A percentile compares a stretch with the other conserved stretches of the same genome.
Evolutionary conservation across 2,329 filamentous ascomycete genomes (phyloP).

Genomic region (Didymellaceae sp.): DNA sequence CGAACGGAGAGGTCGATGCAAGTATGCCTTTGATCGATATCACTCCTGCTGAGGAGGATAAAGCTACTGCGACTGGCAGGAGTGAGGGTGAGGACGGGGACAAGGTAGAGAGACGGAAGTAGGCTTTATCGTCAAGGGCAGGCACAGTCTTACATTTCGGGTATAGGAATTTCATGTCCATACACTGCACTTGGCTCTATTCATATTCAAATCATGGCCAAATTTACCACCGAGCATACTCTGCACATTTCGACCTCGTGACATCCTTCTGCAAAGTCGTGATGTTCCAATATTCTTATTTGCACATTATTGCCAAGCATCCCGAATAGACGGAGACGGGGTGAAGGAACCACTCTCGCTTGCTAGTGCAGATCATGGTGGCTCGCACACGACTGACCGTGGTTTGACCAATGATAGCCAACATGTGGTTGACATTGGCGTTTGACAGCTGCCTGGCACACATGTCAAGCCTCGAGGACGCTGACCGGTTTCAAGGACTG

Average conservation of each 20-base stretch:
- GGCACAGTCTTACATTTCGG: not conserved
- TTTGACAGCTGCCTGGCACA: not conserved
- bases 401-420: not conserved
- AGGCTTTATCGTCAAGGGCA: not conserved
- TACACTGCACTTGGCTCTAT: not conserved
- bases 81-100: constrained; percentile 14
- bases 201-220: not conserved
- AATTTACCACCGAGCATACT: not conserved
- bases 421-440: too few species aligned
- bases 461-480: not conserved
- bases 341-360: not conserved
- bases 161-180: not conserved
- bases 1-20: constrained; percentile 17
- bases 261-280: constrained; percentile 6
- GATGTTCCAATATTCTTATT: not conserved
- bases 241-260: not conserved
- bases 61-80: constrained; percentile 21
- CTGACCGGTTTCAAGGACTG: not conserved
- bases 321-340: not conserved
- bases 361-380: constrained; percentile 2
- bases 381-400: not conserved
- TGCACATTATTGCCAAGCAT: not conserved
- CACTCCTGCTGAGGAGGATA: constrained; percentile 31
- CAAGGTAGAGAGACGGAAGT: constrained; percentile 23
- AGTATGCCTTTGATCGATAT: constrained; percentile 32